These are phyloP conservation scores for Aechmea fasciata DNA, from an alignment of 176 grass and related monocot genomes.

Conservation along the genomic window DNA sequence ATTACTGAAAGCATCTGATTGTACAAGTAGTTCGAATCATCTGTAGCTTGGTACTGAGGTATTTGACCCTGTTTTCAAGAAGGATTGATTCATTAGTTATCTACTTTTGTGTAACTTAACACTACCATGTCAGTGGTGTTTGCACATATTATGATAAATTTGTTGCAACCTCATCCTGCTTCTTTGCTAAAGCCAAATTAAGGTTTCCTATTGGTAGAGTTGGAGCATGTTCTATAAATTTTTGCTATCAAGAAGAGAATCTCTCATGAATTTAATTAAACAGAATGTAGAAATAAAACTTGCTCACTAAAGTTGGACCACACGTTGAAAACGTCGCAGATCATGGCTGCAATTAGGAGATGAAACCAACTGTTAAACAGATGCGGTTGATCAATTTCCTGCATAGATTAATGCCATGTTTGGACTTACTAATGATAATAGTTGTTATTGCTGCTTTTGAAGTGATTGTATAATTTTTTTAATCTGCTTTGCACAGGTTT, in stretches of 20 bases:
- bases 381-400: background rate
- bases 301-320: background rate
- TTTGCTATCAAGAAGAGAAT: background rate
- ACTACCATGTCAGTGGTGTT: background rate
- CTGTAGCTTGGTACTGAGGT: background rate
- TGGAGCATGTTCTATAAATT: background rate
- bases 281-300: background rate
- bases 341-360: background rate
- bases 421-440: background rate
- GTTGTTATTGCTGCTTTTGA: background rate
- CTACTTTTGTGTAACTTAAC: background rate
- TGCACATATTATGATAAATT: background rate
- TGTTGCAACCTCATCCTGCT: background rate
- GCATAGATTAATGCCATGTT: background rate
- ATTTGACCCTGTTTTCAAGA: background rate
- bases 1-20: background rate
- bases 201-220: background rate
- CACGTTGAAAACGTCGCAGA: background rate
- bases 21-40: background rate
- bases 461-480: background rate
- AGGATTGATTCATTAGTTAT: background rate
- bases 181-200: background rate
- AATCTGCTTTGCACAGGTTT: conserved; percentile 38
- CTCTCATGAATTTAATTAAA: background rate
- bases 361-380: background rate